phyloP scores from a whole-genome alignment of 495 filamentous ascomycete genomes.

The Daldinia grandis region DNA sequence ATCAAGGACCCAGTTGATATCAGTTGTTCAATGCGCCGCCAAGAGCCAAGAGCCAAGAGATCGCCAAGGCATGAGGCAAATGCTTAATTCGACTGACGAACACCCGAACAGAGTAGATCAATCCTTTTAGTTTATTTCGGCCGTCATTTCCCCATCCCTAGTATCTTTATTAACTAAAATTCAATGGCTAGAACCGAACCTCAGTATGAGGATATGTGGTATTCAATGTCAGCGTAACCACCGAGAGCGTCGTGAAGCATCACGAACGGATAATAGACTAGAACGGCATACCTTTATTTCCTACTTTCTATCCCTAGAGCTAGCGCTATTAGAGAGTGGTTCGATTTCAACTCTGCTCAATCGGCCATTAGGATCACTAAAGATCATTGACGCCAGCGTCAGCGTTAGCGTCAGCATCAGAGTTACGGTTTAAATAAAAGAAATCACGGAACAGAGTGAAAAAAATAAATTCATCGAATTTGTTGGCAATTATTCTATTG shows the following conservation, averaged over 20 bases:
- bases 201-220: neutral
- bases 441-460: neutral
- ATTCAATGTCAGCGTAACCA: neutral
- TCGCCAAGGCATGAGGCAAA: constrained; percentile 46
- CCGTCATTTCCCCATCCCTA: neutral
- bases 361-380: neutral
- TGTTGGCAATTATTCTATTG: constrained; percentile 20
- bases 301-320: neutral
- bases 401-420: neutral
- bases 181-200: neutral
- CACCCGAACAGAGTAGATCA: neutral
- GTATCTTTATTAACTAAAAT: neutral
- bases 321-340: neutral
- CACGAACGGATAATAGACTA: no score
- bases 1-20: constrained; percentile 31
- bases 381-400: neutral
- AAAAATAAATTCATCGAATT: neutral
- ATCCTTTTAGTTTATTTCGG: constrained; percentile 13
- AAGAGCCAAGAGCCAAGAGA: constrained; percentile 36
- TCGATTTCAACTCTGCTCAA: neutral
- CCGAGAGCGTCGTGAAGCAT: neutral
- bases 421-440: no score
- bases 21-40: constrained; percentile 26
- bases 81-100: constrained; percentile 40
- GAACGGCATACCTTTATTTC: neutral